phyloP scores from a whole-genome alignment of 108 stramenopile species.

The Nitzschia sp. region DNA sequence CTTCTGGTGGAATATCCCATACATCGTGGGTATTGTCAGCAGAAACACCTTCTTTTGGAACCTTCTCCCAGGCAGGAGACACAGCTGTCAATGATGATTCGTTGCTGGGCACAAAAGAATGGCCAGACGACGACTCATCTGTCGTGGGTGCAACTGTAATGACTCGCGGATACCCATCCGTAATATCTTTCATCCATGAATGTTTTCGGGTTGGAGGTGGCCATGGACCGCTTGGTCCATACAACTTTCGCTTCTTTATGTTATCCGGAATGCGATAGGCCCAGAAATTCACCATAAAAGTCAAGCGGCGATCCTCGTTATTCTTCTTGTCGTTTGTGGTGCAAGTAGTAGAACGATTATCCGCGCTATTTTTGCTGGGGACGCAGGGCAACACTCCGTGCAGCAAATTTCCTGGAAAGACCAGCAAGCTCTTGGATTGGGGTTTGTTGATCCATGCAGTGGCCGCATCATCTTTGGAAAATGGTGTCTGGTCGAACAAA shows the following conservation, averaged over 20 bases:
- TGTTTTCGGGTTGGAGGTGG: not conserved
- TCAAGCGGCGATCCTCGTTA: not conserved
- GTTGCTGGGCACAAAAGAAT: too few species aligned
- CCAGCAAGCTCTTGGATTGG: not conserved
- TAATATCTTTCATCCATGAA: not conserved
- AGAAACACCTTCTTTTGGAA: not conserved
- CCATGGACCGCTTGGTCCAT: not conserved
- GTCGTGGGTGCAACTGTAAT: not conserved
- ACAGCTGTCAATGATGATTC: not conserved
- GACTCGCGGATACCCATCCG: not conserved
- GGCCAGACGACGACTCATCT: not conserved
- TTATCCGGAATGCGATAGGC: not conserved
- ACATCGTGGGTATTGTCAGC: not conserved
- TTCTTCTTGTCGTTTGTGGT: not conserved
- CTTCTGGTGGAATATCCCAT: not conserved
- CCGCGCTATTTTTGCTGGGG: not conserved
- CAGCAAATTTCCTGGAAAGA: not conserved
- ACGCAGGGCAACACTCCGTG: not conserved
- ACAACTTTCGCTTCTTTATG: not conserved
- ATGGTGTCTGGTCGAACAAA: not conserved
- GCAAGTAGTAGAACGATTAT: not conserved
- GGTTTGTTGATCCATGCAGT: not conserved
- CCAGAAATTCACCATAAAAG: not conserved
- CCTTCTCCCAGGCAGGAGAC: not conserved
- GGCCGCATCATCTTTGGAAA: not conserved